Percentiles rank a stretch among this genome's conserved stretches.
These are phyloP conservation scores for Colletotrichum liriopes DNA, from an alignment of 2,329 filamentous ascomycete species.

Conservation along the genomic window DNA sequence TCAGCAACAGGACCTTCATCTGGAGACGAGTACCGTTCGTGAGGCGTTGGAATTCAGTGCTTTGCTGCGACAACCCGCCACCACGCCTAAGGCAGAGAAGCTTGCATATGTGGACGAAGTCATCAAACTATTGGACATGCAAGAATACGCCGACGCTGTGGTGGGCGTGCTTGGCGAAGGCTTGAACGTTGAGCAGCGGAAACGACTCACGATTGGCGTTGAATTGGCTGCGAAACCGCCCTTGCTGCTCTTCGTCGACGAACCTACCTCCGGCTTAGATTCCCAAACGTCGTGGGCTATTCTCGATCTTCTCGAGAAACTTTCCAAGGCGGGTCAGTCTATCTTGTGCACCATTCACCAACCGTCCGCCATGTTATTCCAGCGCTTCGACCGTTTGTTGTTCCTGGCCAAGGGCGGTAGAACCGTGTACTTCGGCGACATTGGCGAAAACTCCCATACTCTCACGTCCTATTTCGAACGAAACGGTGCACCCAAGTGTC, in stretches of 20 bases:
- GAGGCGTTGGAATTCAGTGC: slow-evolving; percentile 79
- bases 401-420: slow-evolving; percentile 48
- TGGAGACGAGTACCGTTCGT: slow-evolving; percentile 61
- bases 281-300: slow-evolving; percentile 84
- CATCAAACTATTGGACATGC: slow-evolving; percentile 56
- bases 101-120: slow-evolving; percentile 50
- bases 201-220: slow-evolving; percentile 81
- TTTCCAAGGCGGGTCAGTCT: slow-evolving; percentile 66
- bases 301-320: slow-evolving; percentile 78
- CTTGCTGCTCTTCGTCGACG: slow-evolving; percentile 82
- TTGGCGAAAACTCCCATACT: slow-evolving; percentile 64
- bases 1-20: slow-evolving; percentile 72
- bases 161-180: slow-evolving; percentile 77
- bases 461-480: slow-evolving; percentile 68
- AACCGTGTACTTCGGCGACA: slow-evolving; percentile 68
- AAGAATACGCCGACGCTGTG: slow-evolving; percentile 79
- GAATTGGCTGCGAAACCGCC: slow-evolving; percentile 82
- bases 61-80: slow-evolving; percentile 75
- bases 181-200: slow-evolving; percentile 61
- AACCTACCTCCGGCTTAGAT: slow-evolving; percentile 83
- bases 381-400: slow-evolving; percentile 44
- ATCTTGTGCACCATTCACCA: slow-evolving; percentile 52
- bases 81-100: slow-evolving; percentile 58
- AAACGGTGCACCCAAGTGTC: slow-evolving; percentile 65
- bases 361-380: slow-evolving; percentile 44